Percentiles rank a stretch among this genome's conserved stretches.
phyloP scores from a whole-genome alignment of 768 basidiomycete genomes.

The Amanita pseudoporphyria region DNA sequence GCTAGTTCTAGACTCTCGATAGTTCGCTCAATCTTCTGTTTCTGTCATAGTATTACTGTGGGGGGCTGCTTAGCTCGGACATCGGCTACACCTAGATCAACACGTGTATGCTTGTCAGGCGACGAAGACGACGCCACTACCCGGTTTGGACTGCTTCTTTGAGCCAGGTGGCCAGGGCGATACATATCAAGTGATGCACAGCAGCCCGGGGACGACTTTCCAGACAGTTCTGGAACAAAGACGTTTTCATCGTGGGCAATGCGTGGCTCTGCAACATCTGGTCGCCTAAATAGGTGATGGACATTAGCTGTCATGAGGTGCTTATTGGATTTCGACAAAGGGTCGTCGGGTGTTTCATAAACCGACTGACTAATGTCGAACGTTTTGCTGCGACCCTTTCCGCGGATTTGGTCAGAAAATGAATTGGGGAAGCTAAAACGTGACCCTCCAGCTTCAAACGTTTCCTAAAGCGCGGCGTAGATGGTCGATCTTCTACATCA shows the following conservation, averaged over 20 bases:
- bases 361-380: background rate
- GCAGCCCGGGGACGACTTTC: background rate
- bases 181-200: background rate
- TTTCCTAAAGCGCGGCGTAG: background rate
- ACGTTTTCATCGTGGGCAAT: background rate
- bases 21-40: background rate
- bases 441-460: background rate
- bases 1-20: conserved; percentile 4
- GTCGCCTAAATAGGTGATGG: background rate
- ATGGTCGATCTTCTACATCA: background rate
- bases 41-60: background rate
- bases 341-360: background rate
- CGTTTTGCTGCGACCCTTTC: background rate
- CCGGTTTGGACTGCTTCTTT: background rate
- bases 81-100: background rate
- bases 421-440: background rate
- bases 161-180: background rate
- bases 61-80: background rate
- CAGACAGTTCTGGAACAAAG: background rate
- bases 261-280: background rate
- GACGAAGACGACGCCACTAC: background rate
- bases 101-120: background rate
- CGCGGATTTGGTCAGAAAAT: background rate
- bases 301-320: background rate
- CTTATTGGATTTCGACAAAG: background rate